phyloP scores from a whole-genome alignment of 257 asterid genomes.

The Fraxinus anomala region DNA sequence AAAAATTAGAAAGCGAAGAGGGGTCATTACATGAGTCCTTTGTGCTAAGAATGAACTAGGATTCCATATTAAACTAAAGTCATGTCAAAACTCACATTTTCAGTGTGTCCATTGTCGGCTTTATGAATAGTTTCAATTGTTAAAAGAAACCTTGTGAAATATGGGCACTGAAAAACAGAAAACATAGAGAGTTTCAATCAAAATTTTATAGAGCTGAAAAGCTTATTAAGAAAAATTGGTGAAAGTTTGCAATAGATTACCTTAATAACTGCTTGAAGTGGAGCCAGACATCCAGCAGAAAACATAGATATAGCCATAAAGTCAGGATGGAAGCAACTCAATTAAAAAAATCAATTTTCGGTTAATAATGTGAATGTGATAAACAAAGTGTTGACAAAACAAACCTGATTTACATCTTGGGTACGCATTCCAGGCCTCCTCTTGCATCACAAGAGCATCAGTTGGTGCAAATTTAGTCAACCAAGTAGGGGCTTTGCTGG shows the following conservation, averaged over 20 bases:
- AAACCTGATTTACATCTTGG: constrained; percentile 83
- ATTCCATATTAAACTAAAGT: background rate
- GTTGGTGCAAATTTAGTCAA: constrained; percentile 72
- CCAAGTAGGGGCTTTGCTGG: constrained; percentile 90
- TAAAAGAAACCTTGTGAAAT: constrained; percentile 67
- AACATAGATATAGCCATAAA: constrained; percentile 20
- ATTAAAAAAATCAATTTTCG: background rate
- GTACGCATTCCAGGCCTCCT: constrained; percentile 94
- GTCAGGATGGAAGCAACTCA: constrained; percentile 16
- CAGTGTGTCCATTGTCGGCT: constrained; percentile 70
- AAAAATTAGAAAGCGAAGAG: background rate
- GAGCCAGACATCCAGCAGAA: constrained; percentile 30
- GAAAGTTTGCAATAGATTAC: constrained; percentile 30
- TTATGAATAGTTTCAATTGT: constrained; percentile 77
- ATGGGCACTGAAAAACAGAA: constrained; percentile 64
- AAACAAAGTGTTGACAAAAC: background rate
- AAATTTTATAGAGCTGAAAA: background rate
- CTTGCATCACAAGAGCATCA: constrained; percentile 85
- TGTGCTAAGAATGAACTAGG: background rate
- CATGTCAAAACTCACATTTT: constrained; percentile 59
- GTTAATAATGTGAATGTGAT: background rate
- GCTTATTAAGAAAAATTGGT: background rate
- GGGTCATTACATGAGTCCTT: background rate
- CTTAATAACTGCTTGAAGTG: constrained; percentile 65
- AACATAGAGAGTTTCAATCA: constrained; percentile 21